These are phyloP conservation scores for Rhodotorula taiwanensis DNA, from an alignment of 768 basidiomycete genomes.

Conservation along the genomic window DNA sequence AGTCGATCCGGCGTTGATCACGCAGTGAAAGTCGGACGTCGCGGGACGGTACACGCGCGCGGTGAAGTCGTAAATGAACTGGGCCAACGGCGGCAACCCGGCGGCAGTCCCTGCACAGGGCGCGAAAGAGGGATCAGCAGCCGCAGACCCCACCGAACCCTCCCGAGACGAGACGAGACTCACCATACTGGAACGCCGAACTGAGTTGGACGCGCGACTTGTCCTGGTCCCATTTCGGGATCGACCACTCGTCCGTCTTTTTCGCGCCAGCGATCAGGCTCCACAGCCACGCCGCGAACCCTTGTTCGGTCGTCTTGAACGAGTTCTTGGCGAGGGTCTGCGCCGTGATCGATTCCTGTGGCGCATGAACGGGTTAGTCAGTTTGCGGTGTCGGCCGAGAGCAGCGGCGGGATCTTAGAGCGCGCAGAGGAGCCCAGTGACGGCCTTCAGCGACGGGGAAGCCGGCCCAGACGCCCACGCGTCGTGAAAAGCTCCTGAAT, in stretches of 20 bases:
- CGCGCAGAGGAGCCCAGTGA: no score
- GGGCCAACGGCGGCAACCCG: conserved; percentile 57
- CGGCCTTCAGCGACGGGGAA: no score
- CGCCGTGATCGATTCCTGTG: conserved; percentile 58
- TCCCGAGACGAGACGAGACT: conserved; percentile 12
- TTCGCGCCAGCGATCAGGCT: conserved; percentile 49
- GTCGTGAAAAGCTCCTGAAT: no score
- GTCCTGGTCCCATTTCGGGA: conserved; percentile 56
- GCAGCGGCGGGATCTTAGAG: no score
- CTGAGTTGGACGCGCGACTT: conserved; percentile 57
- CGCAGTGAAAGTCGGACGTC: conserved; percentile 56
- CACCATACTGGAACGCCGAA: conserved; percentile 63
- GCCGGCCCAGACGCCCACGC: no score
- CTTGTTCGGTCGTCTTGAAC: conserved; percentile 49
- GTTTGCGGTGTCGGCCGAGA: no score
- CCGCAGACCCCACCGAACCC: neutral
- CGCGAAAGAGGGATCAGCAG: neutral
- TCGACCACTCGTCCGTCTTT: conserved; percentile 49
- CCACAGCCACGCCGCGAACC: conserved; percentile 50
- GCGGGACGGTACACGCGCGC: conserved; percentile 51
- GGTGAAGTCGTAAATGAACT: conserved; percentile 57
- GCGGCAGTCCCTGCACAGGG: conserved; percentile 45
- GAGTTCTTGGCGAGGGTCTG: conserved; percentile 52
- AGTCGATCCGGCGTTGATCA: conserved; percentile 49
- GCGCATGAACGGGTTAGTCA: neutral